A percentile compares a stretch with the other conserved stretches of the same genome.
These are phyloP conservation scores for Ottelia alismoides DNA, from an alignment of 106 monocot genomes.

Conservation along the genomic window DNA sequence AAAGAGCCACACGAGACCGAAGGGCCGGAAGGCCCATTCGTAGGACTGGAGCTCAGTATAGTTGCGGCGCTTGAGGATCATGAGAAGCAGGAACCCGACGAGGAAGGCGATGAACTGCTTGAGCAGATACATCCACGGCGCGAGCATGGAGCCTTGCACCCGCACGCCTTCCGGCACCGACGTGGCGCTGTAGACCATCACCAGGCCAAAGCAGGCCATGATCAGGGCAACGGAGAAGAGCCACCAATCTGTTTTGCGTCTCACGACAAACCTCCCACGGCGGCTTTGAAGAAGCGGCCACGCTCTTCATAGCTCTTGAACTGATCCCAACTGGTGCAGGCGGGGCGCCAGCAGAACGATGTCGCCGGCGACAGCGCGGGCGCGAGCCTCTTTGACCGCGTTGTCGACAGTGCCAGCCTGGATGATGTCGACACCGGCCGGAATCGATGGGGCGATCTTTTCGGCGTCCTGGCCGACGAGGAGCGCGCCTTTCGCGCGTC, in stretches of 20 bases:
- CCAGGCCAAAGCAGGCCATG: not conserved
- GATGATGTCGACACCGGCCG: not conserved
- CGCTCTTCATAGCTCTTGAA: not conserved
- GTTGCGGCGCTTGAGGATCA: not conserved
- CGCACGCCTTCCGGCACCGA: no score
- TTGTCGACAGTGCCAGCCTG: not conserved
- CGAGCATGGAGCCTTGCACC: no score
- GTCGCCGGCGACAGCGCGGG: not conserved
- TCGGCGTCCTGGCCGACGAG: not conserved
- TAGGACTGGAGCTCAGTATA: not conserved
- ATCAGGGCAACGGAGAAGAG: not conserved
- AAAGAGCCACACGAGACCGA: not conserved
- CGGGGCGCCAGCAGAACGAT: not conserved
- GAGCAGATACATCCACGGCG: not conserved
- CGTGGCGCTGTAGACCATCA: not conserved
- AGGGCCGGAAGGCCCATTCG: not conserved
- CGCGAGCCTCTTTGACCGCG: not conserved
- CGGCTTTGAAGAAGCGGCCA: not conserved
- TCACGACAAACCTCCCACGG: not conserved
- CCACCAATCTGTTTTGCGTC: not conserved
- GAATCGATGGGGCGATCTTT: not conserved
- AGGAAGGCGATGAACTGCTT: not conserved
- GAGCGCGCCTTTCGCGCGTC: not conserved
- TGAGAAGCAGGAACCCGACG: not conserved
- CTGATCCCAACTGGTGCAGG: not conserved